These are phyloP conservation scores for Blastomyces gilchristii DNA, from an alignment of 2,329 filamentous ascomycete genomes.

Conservation along the genomic window DNA sequence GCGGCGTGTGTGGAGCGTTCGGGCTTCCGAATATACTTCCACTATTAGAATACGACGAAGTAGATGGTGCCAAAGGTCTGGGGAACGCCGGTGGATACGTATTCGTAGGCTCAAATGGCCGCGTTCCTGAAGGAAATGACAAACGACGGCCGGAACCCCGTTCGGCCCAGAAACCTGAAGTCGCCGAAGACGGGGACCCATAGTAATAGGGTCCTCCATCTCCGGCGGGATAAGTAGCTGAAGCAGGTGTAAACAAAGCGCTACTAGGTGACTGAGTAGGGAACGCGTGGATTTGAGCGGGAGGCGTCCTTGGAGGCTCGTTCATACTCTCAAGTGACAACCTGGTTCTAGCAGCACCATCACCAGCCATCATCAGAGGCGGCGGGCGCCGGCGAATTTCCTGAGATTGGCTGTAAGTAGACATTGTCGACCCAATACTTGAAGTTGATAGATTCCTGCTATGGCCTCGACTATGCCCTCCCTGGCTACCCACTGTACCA, in stretches of 20 bases:
- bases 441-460: constrained; percentile 77
- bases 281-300: constrained; percentile 54
- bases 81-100: constrained; percentile 48
- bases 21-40: constrained; percentile 57
- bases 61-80: constrained; percentile 48
- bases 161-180: constrained; percentile 63
- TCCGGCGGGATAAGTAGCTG: constrained; percentile 54
- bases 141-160: constrained; percentile 62
- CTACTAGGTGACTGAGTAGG: constrained; percentile 60
- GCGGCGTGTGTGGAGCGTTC: constrained; percentile 50
- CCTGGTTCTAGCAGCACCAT: constrained; percentile 51
- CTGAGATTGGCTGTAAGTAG: constrained; percentile 52
- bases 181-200: constrained; percentile 61
- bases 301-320: constrained; percentile 54
- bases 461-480: constrained; percentile 64
- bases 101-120: constrained; percentile 58
- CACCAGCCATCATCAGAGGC: constrained; percentile 70
- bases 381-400: constrained; percentile 65
- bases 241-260: constrained; percentile 72
- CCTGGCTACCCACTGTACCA: constrained; percentile 64
- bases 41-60: constrained; percentile 45
- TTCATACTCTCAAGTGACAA: constrained; percentile 55
- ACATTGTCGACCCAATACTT: constrained; percentile 67
- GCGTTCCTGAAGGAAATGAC: constrained; percentile 66
- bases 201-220: constrained; percentile 64